Evolutionary conservation across 495 filamentous ascomycete species (phyloP).

Genomic region (Mycothermus thermophilus): DNA sequence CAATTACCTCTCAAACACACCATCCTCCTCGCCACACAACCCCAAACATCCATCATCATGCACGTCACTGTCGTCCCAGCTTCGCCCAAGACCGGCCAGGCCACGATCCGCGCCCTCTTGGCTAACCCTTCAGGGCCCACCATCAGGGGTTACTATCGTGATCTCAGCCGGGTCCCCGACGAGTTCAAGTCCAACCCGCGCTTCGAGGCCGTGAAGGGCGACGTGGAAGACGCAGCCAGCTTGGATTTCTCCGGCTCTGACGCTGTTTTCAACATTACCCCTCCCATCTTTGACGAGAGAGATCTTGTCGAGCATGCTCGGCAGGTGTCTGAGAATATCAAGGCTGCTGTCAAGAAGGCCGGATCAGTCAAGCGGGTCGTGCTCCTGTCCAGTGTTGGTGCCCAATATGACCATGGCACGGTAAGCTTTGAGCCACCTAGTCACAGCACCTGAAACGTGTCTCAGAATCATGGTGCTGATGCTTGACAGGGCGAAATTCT

Average conservation of each 20-base stretch:
- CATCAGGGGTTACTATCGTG: constrained; percentile 13
- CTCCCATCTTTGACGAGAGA: constrained; percentile 5
- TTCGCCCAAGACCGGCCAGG: constrained; percentile 10
- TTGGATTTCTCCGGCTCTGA: constrained; percentile 9
- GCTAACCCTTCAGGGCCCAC: constrained; percentile 4
- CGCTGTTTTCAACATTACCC: constrained; percentile 12
- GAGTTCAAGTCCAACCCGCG: constrained; percentile 10
- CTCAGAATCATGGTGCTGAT: neutral
- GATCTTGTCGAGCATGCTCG: constrained; percentile 7
- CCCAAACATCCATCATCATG: too few relatives aligned
- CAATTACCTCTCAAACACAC: too few relatives aligned
- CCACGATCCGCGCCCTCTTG: constrained; percentile 15
- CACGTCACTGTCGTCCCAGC: constrained; percentile 14
- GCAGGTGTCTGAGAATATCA: constrained; percentile 11
- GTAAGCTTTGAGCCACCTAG: constrained; percentile 1
- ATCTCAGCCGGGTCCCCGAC: constrained; percentile 9
- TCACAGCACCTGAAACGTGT: too few relatives aligned
- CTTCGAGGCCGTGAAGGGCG: constrained; percentile 14
- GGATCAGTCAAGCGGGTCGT: constrained; percentile 12
- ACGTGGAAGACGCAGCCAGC: constrained; percentile 8
- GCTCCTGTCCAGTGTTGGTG: constrained; percentile 9
- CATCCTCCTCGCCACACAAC: too few relatives aligned
- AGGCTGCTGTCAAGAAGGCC: constrained; percentile 9
- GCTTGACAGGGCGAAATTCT: constrained; percentile 13
- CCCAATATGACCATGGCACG: constrained; percentile 14